Conservation (phyloP, 768 basidiomycete genomes). For the Tulasnella sp. region DNA sequence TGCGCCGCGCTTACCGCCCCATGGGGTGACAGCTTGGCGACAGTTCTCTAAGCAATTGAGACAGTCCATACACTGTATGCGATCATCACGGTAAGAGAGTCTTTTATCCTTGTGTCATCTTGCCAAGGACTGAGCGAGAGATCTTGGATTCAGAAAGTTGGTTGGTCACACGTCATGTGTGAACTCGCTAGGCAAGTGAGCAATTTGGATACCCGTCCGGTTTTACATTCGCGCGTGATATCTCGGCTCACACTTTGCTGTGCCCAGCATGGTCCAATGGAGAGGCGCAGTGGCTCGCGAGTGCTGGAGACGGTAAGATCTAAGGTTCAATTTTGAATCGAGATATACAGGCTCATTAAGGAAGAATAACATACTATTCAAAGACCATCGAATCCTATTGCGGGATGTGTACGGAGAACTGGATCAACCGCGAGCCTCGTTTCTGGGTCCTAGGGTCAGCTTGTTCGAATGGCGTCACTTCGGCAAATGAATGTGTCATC, state of each 20-base stretch:
- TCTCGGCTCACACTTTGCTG: not conserved
- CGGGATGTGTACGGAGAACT: conserved; percentile 6
- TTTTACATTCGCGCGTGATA: not conserved
- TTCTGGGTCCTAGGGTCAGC: not conserved
- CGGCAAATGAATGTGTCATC: not conserved
- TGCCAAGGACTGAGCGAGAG: not conserved
- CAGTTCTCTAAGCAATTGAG: not conserved
- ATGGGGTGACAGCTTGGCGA: not conserved
- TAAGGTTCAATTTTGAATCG: not conserved
- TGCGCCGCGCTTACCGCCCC: too few relatives aligned
- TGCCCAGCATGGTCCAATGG: conserved; percentile 1
- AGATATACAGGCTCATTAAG: too few relatives aligned
- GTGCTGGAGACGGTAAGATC: conserved; percentile 5
- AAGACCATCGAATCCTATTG: not conserved
- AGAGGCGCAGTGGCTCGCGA: conserved; percentile 1
- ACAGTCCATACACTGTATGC: not conserved
- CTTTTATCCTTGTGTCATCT: not conserved
- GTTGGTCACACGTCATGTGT: conserved; percentile 5
- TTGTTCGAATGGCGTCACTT: not conserved
- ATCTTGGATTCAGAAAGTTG: not conserved
- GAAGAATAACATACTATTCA: too few relatives aligned
- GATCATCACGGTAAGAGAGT: not conserved
- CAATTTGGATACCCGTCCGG: too few relatives aligned
- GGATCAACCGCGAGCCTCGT: not conserved
- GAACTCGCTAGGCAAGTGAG: conserved; percentile 1